Evolutionary conservation across 2,329 filamentous ascomycete species (phyloP).

Genomic region (Claviceps purpurea): DNA sequence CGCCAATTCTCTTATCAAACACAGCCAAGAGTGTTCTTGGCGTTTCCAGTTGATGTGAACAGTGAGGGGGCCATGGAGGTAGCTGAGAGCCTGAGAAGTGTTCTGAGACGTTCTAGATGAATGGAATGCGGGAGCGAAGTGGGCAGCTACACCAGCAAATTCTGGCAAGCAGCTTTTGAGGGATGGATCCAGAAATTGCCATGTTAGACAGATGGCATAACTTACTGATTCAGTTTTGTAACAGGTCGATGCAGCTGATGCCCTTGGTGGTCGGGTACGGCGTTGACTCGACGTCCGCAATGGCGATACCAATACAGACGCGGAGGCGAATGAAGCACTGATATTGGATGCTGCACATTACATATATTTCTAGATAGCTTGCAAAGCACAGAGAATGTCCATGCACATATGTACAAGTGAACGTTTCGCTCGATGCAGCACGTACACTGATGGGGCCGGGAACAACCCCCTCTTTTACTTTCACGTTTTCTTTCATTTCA

Average conservation of each 20-base stretch:
- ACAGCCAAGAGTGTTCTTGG: background rate
- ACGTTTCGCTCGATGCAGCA: background rate
- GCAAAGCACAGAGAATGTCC: conserved; percentile 3
- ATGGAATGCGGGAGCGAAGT: conserved; percentile 4
- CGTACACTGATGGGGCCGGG: conserved; percentile 1
- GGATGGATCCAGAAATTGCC: background rate
- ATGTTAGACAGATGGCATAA: background rate
- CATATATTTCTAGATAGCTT: background rate
- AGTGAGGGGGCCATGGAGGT: background rate
- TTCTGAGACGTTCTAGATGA: conserved; percentile 1
- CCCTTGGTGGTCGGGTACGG: background rate
- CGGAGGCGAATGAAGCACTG: background rate
- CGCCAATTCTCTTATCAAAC: background rate
- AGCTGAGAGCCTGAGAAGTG: background rate
- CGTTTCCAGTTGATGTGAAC: background rate
- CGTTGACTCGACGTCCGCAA: too few relatives aligned
- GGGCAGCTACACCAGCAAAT: background rate
- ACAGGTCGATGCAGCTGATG: background rate
- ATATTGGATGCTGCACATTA: conserved; percentile 1
- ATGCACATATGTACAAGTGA: conserved; percentile 2
- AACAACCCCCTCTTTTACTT: background rate
- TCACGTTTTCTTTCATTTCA: background rate
- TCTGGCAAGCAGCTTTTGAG: background rate
- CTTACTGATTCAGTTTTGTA: background rate
- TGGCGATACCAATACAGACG: background rate